These are phyloP conservation scores for Pouteria campechiana DNA, from an alignment of 179 eudicot species.

Conservation along the genomic window DNA sequence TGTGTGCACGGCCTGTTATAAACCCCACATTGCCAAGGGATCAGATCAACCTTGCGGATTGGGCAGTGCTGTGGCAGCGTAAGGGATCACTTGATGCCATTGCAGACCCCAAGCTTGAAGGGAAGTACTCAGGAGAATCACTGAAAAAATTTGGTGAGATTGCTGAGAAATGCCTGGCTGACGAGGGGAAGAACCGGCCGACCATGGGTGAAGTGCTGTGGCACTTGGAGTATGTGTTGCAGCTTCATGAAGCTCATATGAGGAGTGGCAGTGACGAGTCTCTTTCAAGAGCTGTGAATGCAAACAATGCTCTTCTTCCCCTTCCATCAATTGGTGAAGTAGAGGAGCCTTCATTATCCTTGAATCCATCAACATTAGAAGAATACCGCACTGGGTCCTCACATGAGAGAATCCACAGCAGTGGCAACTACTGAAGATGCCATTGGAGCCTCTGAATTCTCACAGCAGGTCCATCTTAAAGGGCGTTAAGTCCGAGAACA, in stretches of 20 bases:
- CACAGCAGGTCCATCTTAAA: conserved; percentile 4
- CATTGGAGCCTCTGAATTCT: conserved; percentile 1
- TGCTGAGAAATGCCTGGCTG: conserved; percentile 34
- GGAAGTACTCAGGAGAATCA: conserved; percentile 15
- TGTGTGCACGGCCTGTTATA: conserved; percentile 32
- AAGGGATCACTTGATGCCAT: conserved; percentile 18
- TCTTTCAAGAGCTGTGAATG: neutral
- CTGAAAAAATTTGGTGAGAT: conserved; percentile 19
- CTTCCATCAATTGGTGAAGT: too few relatives aligned
- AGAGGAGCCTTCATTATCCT: neutral
- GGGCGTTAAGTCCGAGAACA: too few relatives aligned
- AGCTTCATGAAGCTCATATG: conserved; percentile 30
- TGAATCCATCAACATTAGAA: neutral
- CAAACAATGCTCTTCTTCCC: too few relatives aligned
- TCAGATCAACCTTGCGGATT: conserved; percentile 35
- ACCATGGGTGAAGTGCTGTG: conserved; percentile 39
- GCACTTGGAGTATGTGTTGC: conserved; percentile 34
- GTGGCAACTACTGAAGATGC: neutral
- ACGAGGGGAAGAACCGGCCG: conserved; percentile 31
- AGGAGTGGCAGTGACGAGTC: conserved; percentile 7
- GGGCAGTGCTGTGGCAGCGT: conserved; percentile 33
- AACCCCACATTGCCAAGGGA: conserved; percentile 30
- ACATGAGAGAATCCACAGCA: neutral
- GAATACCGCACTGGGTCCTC: too few relatives aligned
- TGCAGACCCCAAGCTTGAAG: conserved; percentile 14